Evolutionary conservation across 2,329 filamentous ascomycete genomes (phyloP).

Genomic region (Aspergillus neotritici): DNA sequence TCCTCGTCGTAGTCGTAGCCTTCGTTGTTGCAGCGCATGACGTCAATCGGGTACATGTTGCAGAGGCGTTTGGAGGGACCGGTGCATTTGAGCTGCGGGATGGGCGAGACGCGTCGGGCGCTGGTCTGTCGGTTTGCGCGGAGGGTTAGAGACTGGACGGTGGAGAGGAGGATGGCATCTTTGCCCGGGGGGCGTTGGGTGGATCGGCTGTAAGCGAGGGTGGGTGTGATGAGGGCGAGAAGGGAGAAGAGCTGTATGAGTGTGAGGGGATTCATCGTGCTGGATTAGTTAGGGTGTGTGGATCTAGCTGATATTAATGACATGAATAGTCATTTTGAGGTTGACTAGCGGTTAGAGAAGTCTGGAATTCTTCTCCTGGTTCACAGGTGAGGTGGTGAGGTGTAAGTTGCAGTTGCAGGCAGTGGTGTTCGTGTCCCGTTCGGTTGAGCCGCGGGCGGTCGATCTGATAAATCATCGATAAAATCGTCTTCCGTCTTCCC

Average conservation of each 20-base stretch:
- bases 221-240: constrained; percentile 17
- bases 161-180: constrained; percentile 55
- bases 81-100: constrained; percentile 74
- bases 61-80: constrained; percentile 59
- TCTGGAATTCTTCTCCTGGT: no score
- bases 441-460: no score
- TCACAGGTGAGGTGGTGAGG: no score
- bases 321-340: neutral
- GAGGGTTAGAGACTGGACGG: constrained; percentile 73
- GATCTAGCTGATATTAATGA: neutral
- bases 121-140: constrained; percentile 62
- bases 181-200: constrained; percentile 29
- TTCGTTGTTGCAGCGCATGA: constrained; percentile 85
- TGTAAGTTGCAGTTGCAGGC: no score
- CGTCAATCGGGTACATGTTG: constrained; percentile 66
- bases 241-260: constrained; percentile 13
- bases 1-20: constrained; percentile 72
- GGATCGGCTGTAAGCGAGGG: constrained; percentile 20
- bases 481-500: neutral
- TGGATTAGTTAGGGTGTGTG: neutral
- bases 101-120: constrained; percentile 66
- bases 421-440: no score
- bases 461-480: neutral
- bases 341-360: no score
- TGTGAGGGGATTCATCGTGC: constrained; percentile 17